Conservation (phyloP, 2,329 filamentous ascomycete species). For the Sclerotinia trifoliorum region DNA sequence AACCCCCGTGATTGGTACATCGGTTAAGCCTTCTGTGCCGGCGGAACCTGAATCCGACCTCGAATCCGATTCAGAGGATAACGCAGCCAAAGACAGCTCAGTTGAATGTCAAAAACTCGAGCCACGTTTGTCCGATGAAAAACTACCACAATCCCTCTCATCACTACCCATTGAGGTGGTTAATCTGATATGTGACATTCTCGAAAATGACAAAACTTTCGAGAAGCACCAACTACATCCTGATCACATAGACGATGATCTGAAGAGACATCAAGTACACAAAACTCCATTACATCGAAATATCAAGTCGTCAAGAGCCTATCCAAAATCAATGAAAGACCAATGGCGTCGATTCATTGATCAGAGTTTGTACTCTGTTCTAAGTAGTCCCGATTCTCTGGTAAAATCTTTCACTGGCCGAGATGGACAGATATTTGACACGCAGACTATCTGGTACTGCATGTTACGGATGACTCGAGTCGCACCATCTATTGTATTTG, state of each 20-base stretch:
- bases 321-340: conserved; percentile 20
- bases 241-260: conserved; percentile 24
- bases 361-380: conserved; percentile 62
- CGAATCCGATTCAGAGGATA: background rate
- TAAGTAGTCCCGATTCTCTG: conserved; percentile 56
- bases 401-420: conserved; percentile 57
- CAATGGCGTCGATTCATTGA: conserved; percentile 62
- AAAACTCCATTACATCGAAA: conserved; percentile 13
- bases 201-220: conserved; percentile 55
- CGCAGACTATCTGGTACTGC: conserved; percentile 61
- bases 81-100: background rate
- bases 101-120: background rate
- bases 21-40: background rate
- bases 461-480: conserved; percentile 59
- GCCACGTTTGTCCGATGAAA: conserved; percentile 4
- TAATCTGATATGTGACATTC: conserved; percentile 59
- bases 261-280: conserved; percentile 24
- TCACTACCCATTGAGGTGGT: conserved; percentile 55
- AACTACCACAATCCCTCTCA: conserved; percentile 56
- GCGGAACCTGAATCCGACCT: background rate
- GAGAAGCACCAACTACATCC: conserved; percentile 51
- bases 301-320: background rate
- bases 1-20: background rate
- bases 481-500: conserved; percentile 58
- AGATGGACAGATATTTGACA: conserved; percentile 53